Evolutionary conservation across 179 eudicot species (phyloP).

Genomic region (Heliamphora pulchella): DNA sequence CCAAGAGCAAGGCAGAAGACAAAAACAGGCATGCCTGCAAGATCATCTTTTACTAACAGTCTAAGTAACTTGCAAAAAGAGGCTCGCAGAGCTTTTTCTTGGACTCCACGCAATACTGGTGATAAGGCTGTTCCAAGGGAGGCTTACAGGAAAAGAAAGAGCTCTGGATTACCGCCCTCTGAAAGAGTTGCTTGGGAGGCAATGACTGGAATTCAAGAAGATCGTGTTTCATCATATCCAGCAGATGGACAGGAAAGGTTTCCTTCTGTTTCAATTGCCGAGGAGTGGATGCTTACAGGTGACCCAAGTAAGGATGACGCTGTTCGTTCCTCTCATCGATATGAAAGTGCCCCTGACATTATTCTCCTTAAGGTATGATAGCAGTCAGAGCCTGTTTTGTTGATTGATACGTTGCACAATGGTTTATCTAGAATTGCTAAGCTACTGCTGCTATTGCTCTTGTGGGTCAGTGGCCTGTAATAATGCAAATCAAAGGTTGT

Average conservation of each 20-base stretch:
- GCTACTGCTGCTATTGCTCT: not conserved
- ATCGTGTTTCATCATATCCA: conserved; percentile 49
- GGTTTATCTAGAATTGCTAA: not conserved
- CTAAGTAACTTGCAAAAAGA: conserved; percentile 87
- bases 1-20: conserved; percentile 65
- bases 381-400: not conserved
- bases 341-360: conserved; percentile 93
- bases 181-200: conserved; percentile 91
- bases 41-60: conserved; percentile 66
- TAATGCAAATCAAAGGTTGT: not conserved
- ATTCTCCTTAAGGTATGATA: conserved; percentile 76
- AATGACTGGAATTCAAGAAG: conserved; percentile 92
- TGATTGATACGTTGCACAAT: conserved; percentile 6
- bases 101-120: conserved; percentile 71
- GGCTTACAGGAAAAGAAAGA: conserved; percentile 76
- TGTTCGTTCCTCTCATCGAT: conserved; percentile 86
- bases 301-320: conserved; percentile 72
- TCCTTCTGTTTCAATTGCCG: conserved; percentile 73
- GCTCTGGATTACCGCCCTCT: conserved; percentile 67
- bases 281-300: conserved; percentile 98
- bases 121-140: conserved; percentile 76
- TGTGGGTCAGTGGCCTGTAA: conserved; percentile 7
- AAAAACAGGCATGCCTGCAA: conserved; percentile 52
- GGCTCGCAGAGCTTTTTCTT: conserved; percentile 91
- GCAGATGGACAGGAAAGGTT: conserved; percentile 84